Percentiles rank a stretch among this genome's conserved stretches.
These are phyloP conservation scores for Monilinia laxa DNA, from an alignment of 2,329 filamentous ascomycete species.

Conservation along the genomic window DNA sequence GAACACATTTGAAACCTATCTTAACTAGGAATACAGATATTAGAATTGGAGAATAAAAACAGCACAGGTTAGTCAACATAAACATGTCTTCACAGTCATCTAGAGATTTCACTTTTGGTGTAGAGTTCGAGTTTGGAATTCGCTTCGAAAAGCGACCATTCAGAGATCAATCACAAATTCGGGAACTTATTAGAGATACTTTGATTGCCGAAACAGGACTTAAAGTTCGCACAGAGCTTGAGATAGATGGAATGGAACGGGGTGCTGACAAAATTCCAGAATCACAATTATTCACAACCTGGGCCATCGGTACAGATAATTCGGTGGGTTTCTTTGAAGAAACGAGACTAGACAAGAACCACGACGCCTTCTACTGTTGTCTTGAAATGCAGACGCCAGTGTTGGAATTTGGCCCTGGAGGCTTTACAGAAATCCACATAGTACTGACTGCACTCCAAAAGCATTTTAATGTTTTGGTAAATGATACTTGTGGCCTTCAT, in stretches of 20 bases:
- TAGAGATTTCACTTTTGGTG: conserved; percentile 8
- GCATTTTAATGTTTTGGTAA: conserved; percentile 18
- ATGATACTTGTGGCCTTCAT: conserved; percentile 34
- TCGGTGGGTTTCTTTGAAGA: background rate
- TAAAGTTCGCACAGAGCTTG: background rate
- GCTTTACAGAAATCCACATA: background rate
- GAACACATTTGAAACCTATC: background rate
- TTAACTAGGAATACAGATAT: background rate
- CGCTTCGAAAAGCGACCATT: background rate
- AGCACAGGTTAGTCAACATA: background rate
- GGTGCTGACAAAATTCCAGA: background rate
- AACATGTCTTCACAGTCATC: background rate
- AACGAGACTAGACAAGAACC: background rate
- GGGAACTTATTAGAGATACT: background rate
- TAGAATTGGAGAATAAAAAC: too few species aligned
- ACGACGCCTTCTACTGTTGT: background rate
- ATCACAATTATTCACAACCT: background rate
- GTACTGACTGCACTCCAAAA: background rate
- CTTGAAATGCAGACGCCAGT: background rate
- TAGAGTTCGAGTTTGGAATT: conserved; percentile 16
- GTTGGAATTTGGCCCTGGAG: background rate
- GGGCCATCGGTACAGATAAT: background rate
- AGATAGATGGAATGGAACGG: background rate
- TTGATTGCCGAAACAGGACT: conserved; percentile 9
- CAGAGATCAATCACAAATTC: too few species aligned